These are phyloP conservation scores for Zasmidium angulare DNA, from an alignment of 2,329 filamentous ascomycete genomes.

Conservation along the genomic window DNA sequence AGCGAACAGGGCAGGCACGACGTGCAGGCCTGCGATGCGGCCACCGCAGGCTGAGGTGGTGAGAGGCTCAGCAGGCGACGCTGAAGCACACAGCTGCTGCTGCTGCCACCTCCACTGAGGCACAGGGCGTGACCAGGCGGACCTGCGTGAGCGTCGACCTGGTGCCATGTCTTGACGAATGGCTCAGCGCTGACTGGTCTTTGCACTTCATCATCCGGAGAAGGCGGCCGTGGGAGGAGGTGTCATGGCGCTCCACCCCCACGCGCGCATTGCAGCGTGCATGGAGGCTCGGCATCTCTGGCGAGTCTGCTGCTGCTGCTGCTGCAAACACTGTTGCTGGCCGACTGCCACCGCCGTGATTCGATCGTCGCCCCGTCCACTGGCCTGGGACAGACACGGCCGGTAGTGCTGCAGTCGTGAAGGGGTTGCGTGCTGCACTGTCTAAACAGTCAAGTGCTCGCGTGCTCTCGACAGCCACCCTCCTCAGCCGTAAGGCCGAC, in stretches of 20 bases:
- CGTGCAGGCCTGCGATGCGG: too few relatives aligned
- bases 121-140: constrained; percentile 5
- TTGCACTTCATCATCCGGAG: neutral
- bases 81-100: neutral
- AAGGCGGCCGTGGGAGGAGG: neutral
- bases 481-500: neutral
- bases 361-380: neutral
- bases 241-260: neutral
- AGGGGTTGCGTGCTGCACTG: too few relatives aligned
- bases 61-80: neutral
- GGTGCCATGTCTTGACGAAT: neutral
- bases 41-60: neutral
- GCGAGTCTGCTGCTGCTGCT: too few relatives aligned
- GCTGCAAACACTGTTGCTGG: too few relatives aligned
- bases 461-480: neutral
- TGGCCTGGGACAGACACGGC: neutral
- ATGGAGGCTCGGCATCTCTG: too few relatives aligned
- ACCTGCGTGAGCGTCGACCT: neutral
- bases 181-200: neutral
- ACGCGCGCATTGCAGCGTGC: neutral
- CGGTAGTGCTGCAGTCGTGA: neutral
- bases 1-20: too few relatives aligned
- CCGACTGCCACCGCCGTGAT: neutral
- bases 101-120: neutral
- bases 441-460: neutral